phyloP scores from a whole-genome alignment of 1,284 basidiomycete genomes.

The Pseudozyma sp. region DNA sequence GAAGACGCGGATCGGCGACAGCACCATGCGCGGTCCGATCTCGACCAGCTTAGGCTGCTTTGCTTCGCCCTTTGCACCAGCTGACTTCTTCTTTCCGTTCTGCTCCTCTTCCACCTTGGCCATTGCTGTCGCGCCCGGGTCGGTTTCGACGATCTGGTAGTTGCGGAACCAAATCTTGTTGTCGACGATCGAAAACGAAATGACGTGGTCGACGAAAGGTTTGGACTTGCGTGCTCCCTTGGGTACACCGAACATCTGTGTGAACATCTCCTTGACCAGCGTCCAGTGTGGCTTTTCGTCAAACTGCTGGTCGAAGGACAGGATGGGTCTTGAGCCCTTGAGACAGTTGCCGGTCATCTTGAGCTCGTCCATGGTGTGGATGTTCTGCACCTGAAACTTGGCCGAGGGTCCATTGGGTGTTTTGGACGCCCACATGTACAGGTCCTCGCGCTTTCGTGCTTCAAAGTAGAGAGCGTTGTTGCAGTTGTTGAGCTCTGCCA shows the following conservation, averaged over 20 bases:
- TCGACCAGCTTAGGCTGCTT: conserved; percentile 64
- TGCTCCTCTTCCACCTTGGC: conserved; percentile 72
- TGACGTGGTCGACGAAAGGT: conserved; percentile 97
- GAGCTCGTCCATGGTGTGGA: conserved; percentile 99
- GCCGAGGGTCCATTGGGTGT: conserved; percentile 97
- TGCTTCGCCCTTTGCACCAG: conserved; percentile 22
- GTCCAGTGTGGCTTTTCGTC: conserved; percentile 88
- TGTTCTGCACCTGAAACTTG: conserved; percentile 97
- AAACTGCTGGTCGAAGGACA: conserved; percentile 93
- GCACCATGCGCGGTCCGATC: conserved; percentile 95
- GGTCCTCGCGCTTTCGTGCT: conserved; percentile 86
- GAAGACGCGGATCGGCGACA: conserved; percentile 97
- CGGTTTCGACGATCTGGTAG: conserved; percentile 81
- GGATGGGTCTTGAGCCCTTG: conserved; percentile 90
- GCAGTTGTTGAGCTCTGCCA: conserved; percentile 97
- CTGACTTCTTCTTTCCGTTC: conserved; percentile 46
- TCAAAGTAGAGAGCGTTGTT: conserved; percentile 99
- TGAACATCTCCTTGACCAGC: conserved; percentile 93
- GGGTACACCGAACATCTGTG: conserved; percentile 95
- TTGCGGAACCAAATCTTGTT: conserved; percentile 99
- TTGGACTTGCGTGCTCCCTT: conserved; percentile 88
- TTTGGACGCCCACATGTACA: conserved; percentile 96
- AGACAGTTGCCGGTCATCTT: conserved; percentile 99
- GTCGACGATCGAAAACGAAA: conserved; percentile 95
- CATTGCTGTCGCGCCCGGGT: conserved; percentile 71